Percentiles rank a stretch among this genome's conserved stretches.
These are phyloP conservation scores for Telopea speciosissima DNA, from an alignment of 177 flowering plant genomes.

Conservation along the genomic window DNA sequence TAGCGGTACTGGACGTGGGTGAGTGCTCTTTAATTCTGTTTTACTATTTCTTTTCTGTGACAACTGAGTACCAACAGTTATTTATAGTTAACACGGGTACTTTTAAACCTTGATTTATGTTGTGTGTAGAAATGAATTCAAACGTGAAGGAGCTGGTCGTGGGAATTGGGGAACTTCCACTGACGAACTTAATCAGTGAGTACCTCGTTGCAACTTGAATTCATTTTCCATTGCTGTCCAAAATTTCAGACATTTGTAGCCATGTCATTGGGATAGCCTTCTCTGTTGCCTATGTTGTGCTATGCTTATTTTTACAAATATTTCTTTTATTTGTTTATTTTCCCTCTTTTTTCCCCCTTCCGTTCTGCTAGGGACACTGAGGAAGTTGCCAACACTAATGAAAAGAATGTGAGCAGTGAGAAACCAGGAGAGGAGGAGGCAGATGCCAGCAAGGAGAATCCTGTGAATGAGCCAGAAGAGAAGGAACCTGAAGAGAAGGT, in stretches of 20 bases:
- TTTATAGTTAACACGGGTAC: not conserved
- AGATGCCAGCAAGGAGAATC: constrained; percentile 33
- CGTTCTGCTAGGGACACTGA: constrained; percentile 23
- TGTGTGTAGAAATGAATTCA: constrained; percentile 47
- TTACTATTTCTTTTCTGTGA: not conserved
- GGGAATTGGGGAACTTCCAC: constrained; percentile 42
- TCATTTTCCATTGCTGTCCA: not conserved
- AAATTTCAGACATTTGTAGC: not conserved
- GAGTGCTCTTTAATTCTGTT: constrained; percentile 1
- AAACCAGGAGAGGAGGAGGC: constrained; percentile 32
- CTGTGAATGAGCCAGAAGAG: constrained; percentile 32
- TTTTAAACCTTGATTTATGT: not conserved
- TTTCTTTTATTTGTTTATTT: too few relatives aligned
- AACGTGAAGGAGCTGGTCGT: constrained; percentile 50
- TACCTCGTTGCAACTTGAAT: not conserved
- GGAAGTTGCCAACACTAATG: constrained; percentile 17
- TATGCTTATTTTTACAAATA: not conserved
- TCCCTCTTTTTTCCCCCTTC: too few relatives aligned
- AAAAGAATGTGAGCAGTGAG: constrained; percentile 27
- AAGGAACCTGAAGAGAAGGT: constrained; percentile 52
- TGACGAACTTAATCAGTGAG: constrained; percentile 37
- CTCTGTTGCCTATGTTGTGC: not conserved
- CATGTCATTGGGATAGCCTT: not conserved
- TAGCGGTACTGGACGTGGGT: constrained; percentile 79
- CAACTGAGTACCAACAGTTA: too few relatives aligned